phyloP scores from a whole-genome alignment of 805 yeast genomes.

The Pichia gijzeniarum region DNA sequence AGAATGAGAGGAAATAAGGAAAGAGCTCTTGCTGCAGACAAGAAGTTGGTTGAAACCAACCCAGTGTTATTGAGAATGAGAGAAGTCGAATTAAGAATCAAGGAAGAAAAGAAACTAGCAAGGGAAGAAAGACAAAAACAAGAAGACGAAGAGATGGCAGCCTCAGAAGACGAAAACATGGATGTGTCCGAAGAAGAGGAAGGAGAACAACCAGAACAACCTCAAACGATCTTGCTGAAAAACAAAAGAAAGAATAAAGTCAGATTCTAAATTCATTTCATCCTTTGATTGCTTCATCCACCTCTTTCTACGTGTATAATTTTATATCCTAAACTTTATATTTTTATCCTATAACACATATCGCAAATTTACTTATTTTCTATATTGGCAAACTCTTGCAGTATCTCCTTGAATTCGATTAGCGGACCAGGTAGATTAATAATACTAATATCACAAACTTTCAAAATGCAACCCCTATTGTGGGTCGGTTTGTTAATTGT shows the following conservation, averaged over 20 bases:
- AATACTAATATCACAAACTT: not conserved
- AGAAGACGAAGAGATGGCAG: slow-evolving; percentile 40
- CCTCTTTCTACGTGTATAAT: not conserved
- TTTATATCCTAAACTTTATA: not conserved
- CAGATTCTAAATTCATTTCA: slow-evolving; percentile 33
- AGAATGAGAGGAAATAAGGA: slow-evolving; percentile 98
- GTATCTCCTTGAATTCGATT: slow-evolving; percentile 1
- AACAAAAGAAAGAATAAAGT: slow-evolving; percentile 46
- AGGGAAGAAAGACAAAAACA: slow-evolving; percentile 44
- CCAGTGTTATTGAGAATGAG: slow-evolving; percentile 88
- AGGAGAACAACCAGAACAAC: slow-evolving; percentile 40
- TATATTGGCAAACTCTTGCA: not conserved
- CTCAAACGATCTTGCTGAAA: slow-evolving; percentile 54
- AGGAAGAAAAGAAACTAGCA: slow-evolving; percentile 58
- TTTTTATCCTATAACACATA: not conserved
- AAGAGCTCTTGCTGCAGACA: slow-evolving; percentile 75
- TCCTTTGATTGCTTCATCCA: not conserved
- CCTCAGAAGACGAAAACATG: slow-evolving; percentile 40
- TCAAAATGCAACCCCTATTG: not conserved
- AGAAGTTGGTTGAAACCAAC: slow-evolving; percentile 79
- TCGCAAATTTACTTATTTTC: not conserved
- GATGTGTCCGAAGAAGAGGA: slow-evolving; percentile 40
- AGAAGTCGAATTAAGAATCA: slow-evolving; percentile 82
- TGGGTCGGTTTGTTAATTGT: not conserved
- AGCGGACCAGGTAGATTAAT: slow-evolving; percentile 1